Evolutionary conservation across 208 protist genomes (phyloP).

Genomic region (Wallacemonas sp.): DNA sequence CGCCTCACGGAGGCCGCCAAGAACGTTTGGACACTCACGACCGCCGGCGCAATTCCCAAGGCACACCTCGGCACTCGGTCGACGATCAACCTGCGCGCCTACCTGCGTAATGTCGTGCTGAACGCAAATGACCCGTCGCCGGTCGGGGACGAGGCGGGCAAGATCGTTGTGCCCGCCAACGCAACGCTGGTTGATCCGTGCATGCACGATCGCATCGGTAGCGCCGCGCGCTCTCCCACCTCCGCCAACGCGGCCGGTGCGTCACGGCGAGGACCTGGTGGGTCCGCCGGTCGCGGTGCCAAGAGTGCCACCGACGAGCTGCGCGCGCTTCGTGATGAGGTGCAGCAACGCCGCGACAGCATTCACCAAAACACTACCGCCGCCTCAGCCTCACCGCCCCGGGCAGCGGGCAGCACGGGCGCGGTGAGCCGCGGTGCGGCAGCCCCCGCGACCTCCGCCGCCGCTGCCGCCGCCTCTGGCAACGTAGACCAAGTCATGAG

Average conservation of each 20-base stretch:
- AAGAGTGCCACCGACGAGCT: conserved; percentile 32
- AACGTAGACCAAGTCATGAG: neutral
- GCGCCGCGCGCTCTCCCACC: neutral
- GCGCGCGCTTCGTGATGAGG: conserved; percentile 37
- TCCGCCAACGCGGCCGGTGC: conserved; percentile 8
- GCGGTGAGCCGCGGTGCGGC: too few relatives aligned
- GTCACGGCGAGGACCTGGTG: neutral
- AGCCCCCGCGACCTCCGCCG: neutral
- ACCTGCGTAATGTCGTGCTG: conserved; percentile 46
- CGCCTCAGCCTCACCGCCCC: too few relatives aligned
- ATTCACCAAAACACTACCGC: neutral
- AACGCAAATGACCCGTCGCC: conserved; percentile 13
- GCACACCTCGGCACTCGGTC: conserved; percentile 27
- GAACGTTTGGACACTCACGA: conserved; percentile 45
- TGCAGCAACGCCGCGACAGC: conserved; percentile 12
- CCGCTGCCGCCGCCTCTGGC: neutral
- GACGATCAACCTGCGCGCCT: conserved; percentile 48
- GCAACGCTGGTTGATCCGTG: conserved; percentile 16
- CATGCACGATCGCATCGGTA: conserved; percentile 14
- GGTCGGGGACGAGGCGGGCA: conserved; percentile 6
- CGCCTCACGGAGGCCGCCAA: conserved; percentile 48
- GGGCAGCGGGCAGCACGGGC: too few relatives aligned
- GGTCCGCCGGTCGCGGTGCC: neutral
- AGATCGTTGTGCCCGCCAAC: conserved; percentile 28
- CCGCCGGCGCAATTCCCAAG: conserved; percentile 31